Conservation (phyloP, 140 eudicot genomes). For the Flaveria floridana region DNA sequence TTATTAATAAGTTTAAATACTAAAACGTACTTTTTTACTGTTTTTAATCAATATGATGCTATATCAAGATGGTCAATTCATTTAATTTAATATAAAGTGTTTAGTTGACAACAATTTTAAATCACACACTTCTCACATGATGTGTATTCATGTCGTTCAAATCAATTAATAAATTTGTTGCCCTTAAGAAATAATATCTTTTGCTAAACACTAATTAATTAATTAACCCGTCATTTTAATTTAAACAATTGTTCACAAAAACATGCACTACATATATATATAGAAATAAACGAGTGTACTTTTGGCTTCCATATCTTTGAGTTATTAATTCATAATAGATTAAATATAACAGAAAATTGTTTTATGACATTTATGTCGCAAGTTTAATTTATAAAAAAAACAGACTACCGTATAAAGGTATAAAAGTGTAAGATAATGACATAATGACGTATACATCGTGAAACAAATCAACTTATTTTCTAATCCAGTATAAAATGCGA, state of each 20-base stretch:
- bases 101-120: neutral
- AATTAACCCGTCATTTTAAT: neutral
- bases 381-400: too few relatives aligned
- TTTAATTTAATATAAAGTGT: neutral
- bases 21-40: neutral
- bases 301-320: neutral
- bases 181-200: too few relatives aligned
- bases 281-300: neutral
- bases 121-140: slow-evolving; percentile 11
- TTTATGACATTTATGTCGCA: too few relatives aligned
- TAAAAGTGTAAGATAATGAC: too few relatives aligned
- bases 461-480: too few relatives aligned
- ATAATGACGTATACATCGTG: too few relatives aligned
- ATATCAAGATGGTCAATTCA: neutral
- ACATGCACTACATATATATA: neutral
- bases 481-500: too few relatives aligned
- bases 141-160: neutral
- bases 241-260: neutral
- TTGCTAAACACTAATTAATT: neutral
- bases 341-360: too few relatives aligned
- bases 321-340: neutral
- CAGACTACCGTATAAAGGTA: too few relatives aligned
- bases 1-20: neutral
- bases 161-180: neutral
- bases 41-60: neutral